Percentiles rank a stretch among this genome's conserved stretches.
Evolutionary conservation across 192 early-diverging fungal species (phyloP).

Genomic region (Thoreauomyces humboldtii): DNA sequence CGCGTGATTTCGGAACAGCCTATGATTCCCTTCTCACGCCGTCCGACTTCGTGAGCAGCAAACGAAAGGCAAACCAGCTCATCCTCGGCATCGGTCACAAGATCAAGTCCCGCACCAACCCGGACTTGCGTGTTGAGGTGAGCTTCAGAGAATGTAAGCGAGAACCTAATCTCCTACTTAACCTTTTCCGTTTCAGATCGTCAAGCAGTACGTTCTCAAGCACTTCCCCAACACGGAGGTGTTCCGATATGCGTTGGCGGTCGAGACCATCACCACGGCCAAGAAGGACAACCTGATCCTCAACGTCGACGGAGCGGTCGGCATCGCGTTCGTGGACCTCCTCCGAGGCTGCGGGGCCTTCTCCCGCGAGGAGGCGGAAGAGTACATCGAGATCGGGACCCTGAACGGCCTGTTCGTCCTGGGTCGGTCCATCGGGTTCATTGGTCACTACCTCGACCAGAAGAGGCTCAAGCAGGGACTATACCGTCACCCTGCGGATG

Average conservation of each 20-base stretch:
- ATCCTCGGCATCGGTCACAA: slow-evolving; percentile 99
- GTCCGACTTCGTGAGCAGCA: slow-evolving; percentile 90
- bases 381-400: slow-evolving; percentile 85
- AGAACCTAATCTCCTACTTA: too few species aligned
- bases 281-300: slow-evolving; percentile 99
- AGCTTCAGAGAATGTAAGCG: too few species aligned
- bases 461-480: slow-evolving; percentile 97
- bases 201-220: slow-evolving; percentile 87
- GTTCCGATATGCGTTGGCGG: slow-evolving; percentile 91
- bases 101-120: slow-evolving; percentile 99
- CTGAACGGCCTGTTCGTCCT: slow-evolving; percentile 97
- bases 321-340: slow-evolving; percentile 93
- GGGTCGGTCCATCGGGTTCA: slow-evolving; percentile 93
- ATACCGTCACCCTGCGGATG: slow-evolving; percentile 98
- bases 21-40: slow-evolving; percentile 93
- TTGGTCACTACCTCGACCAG: slow-evolving; percentile 97
- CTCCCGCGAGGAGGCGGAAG: slow-evolving; percentile 89
- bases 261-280: slow-evolving; percentile 91
- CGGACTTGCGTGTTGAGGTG: slow-evolving; percentile 92
- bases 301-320: slow-evolving; percentile 92
- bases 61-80: slow-evolving; percentile 94
- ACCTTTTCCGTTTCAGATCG: too few species aligned
- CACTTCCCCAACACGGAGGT: slow-evolving; percentile 84
- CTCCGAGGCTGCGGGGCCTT: slow-evolving; percentile 91
- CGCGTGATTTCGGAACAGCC: slow-evolving; percentile 82